Base-by-base conservation (phyloP, 1,139 yeast genomes). In the Waltiozyma sp. region DNA sequence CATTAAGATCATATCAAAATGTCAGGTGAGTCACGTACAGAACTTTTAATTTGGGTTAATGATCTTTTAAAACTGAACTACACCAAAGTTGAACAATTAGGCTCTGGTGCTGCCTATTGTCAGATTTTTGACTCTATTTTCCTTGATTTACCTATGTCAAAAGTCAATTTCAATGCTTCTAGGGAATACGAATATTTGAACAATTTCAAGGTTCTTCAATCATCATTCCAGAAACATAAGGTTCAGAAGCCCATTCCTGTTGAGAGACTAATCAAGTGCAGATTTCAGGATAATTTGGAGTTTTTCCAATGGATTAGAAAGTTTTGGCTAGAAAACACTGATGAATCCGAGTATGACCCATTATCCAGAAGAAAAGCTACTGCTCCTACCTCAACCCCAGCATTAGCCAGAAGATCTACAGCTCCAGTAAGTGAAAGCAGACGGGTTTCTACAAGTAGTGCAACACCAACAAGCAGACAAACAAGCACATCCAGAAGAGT, bases 71-170 rank as follows among this genome's bases (percentile, higher is more conserved):
- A 73, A 42, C 62, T 88, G 38, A 70, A 78, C 49, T 75, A 84
- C 54, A 70, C 78, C 42, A 87, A 84, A 56, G 83, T 91, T 2
- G 98, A 93, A 58, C 91, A 88, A 61, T 83, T 96, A 59, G 99
- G 99, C 18, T 78, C 83, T 3, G 99, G 99, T 3, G 96, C 95
- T 0, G 93, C 87, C 3, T 89, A 85, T 60, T 88, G 97, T 62
- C 96, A 89, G 62, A 72, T 91, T 41, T 73, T 89, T 69, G 96
- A 91, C 62, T 77, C 89, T 21, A 77, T 91, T 28, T 84, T 72
- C 55, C 80, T 83, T 21, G 95, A 86, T 51, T 72, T 89, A 15
- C 91, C 95, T 4, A 75, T 88, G 81, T 59, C 66, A 43, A 76
- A 81, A 52, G 91, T 89, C 47, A 77, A 75, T 57, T 87, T 81